A percentile compares a stretch with the other conserved stretches of the same genome.
phyloP scores from a whole-genome alignment of 176 grass and related monocot species.

The Zizania latifolia region DNA sequence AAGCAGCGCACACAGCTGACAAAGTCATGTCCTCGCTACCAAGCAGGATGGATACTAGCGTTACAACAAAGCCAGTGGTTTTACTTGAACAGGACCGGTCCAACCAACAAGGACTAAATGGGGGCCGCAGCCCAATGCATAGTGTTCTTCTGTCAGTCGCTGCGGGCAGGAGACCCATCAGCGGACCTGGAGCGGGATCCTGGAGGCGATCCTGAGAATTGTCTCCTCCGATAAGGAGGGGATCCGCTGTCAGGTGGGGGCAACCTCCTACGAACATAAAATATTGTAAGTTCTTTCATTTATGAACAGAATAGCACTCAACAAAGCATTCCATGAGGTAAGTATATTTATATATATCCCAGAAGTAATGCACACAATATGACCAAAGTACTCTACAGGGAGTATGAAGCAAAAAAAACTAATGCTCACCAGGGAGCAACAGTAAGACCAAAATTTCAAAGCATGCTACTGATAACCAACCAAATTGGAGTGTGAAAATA shows the following conservation, averaged over 20 bases:
- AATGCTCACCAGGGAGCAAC: no score
- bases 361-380: neutral
- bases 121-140: neutral
- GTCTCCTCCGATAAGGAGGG: constrained; percentile 29
- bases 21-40: neutral
- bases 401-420: neutral
- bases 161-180: constrained; percentile 33
- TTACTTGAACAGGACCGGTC: neutral
- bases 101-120: neutral
- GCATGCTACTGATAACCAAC: neutral
- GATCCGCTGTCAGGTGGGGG: constrained; percentile 30
- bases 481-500: neutral
- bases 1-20: neutral
- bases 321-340: neutral
- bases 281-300: neutral
- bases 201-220: constrained; percentile 39
- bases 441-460: neutral
- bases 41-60: neutral
- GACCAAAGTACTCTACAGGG: neutral
- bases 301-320: neutral
- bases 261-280: constrained; percentile 22
- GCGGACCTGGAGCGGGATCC: constrained; percentile 70
- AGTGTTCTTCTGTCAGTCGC: constrained; percentile 21
- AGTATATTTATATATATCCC: neutral
- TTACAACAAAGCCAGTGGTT: constrained; percentile 5